A percentile compares a stretch with the other conserved stretches of the same genome.
Conservation (phyloP, 1,139 yeast genomes). For the Lodderomyces metapsilosis region DNA sequence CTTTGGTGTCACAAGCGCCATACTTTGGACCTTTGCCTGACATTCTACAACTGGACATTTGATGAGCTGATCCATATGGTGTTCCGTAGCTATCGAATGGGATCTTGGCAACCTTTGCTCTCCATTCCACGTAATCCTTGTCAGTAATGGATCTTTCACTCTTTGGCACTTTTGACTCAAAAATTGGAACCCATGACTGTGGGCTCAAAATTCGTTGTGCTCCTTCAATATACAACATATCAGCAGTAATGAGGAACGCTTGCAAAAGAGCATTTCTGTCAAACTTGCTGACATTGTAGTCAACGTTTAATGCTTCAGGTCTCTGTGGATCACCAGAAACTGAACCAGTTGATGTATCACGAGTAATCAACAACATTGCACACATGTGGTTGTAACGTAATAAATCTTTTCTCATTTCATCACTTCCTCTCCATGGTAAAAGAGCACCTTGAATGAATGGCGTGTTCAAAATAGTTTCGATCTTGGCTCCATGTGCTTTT, state of each 20-base stretch:
- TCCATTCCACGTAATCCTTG: conserved; percentile 48
- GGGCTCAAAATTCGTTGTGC: conserved; percentile 47
- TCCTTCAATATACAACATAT: conserved; percentile 51
- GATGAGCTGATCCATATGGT: conserved; percentile 56
- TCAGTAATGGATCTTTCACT: conserved; percentile 43
- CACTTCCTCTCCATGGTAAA: conserved; percentile 46
- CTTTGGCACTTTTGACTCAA: conserved; percentile 40
- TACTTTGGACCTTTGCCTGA: conserved; percentile 46
- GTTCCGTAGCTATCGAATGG: conserved; percentile 31
- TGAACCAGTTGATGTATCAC: conserved; percentile 48
- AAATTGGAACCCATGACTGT: conserved; percentile 37
- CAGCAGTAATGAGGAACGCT: conserved; percentile 44
- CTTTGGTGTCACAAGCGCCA: conserved; percentile 51
- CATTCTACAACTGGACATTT: conserved; percentile 60
- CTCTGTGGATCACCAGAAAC: conserved; percentile 34
- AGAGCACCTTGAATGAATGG: conserved; percentile 42
- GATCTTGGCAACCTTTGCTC: conserved; percentile 25
- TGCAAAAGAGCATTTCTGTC: conserved; percentile 44
- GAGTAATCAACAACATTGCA: conserved; percentile 46
- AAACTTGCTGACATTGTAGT: conserved; percentile 40
- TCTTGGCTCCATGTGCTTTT: conserved; percentile 54
- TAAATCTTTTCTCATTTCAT: conserved; percentile 31
- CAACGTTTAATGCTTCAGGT: conserved; percentile 38
- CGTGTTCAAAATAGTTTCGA: conserved; percentile 51
- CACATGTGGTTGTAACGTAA: conserved; percentile 41